Evolutionary conservation across 2,329 filamentous ascomycete species (phyloP), one percentile per base, ranked within the genome.

Genomic region (Chaetomium globosum): DNA sequence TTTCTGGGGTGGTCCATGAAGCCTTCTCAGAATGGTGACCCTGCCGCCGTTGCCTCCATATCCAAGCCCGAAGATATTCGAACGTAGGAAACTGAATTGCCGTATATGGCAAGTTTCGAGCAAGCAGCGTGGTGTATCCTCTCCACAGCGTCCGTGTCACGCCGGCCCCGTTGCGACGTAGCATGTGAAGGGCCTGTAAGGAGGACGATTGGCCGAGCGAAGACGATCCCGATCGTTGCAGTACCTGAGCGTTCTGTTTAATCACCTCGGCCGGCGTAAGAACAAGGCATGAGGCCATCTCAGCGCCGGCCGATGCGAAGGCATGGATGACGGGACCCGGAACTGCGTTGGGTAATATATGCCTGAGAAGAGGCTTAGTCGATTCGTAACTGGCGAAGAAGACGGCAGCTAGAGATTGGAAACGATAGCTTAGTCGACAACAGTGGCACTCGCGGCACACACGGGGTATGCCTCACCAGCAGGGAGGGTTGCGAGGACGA

Each of bases 321-420:
- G 90, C 85, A 74, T 97, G 89, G 63, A 93, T 84, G 10, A 92
- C 69, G 0, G 92, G 87, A 59, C 85, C 81, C 0, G 91, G 90
- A 0, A 92, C 67, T 66, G 73, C 70, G 65, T 76, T 74, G 0
- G 80, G 79, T 2, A 85, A 80, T 46, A 81, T 74, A 23, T 75
- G 76, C 19, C 82, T 81, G 1, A 96, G 81, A 2, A 85, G 76
- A 3, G 80, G 78, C 77, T 96, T 96, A 23, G 88, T 82, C 54
- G 83, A 87, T 78, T 97, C 93, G 76, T 97, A 97, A 1, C 91
- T 93, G 2, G 90, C 93, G 78, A 97, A 97, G 80, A 97, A 97
- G 12, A 92, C 83, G 66, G 92, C 92, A 59, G 92, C 90, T 90
- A 26, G 16, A 64, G 71, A 1, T 7, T 26, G 26, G 12, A 60